Evolutionary conservation across 1,139 yeast species (phyloP).

Genomic region (Candida buenavistaensis): DNA sequence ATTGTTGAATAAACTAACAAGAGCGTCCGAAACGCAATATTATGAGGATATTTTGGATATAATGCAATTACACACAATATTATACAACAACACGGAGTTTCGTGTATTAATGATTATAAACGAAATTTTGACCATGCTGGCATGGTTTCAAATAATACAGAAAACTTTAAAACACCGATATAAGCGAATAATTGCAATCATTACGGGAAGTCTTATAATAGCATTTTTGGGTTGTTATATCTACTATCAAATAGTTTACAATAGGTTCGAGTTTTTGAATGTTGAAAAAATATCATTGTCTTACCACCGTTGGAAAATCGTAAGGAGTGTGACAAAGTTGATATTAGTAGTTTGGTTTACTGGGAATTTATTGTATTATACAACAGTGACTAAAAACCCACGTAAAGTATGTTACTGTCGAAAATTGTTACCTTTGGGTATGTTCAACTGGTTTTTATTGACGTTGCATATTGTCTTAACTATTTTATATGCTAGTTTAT

Average conservation of each 20-base stretch:
- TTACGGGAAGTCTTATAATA: conserved; percentile 21
- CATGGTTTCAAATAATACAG: conserved; percentile 40
- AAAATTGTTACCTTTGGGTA: conserved; percentile 41
- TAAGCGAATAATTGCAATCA: conserved; percentile 19
- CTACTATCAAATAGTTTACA: conserved; percentile 16
- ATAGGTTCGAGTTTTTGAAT: conserved; percentile 10
- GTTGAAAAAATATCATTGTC: conserved; percentile 1
- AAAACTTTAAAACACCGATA: conserved; percentile 23
- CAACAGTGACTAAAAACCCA: conserved; percentile 30
- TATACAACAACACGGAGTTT: conserved; percentile 30
- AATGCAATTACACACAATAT: conserved; percentile 27
- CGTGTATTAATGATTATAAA: conserved; percentile 31
- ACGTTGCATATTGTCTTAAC: conserved; percentile 27
- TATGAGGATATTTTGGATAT: conserved; percentile 38
- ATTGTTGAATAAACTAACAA: conserved; percentile 37
- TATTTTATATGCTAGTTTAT: conserved; percentile 27
- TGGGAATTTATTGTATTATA: conserved; percentile 27
- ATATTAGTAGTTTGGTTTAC: conserved; percentile 29
- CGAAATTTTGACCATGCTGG: conserved; percentile 35
- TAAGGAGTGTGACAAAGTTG: conserved; percentile 23
- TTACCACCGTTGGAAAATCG: conserved; percentile 23
- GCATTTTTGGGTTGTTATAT: conserved; percentile 21
- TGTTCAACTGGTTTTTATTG: conserved; percentile 38
- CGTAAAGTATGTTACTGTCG: conserved; percentile 34
- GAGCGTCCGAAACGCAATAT: conserved; percentile 34